These are phyloP conservation scores for Sclerotiophoma versabilis DNA, from an alignment of 2,329 filamentous ascomycete species.

Conservation along the genomic window DNA sequence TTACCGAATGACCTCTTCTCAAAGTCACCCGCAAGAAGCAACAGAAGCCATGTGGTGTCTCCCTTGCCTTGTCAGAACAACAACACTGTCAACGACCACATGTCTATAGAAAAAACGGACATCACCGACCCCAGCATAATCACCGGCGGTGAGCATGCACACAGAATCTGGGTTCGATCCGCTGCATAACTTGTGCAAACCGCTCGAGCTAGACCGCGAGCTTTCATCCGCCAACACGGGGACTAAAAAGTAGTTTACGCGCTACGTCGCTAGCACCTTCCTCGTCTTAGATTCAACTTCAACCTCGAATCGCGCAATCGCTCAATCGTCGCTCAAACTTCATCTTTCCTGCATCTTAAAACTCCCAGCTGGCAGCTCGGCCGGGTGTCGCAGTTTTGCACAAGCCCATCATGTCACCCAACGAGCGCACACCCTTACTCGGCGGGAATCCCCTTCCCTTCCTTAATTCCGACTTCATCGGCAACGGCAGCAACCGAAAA, in stretches of 20 bases:
- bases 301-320: constrained; percentile 13
- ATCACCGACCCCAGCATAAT: not conserved
- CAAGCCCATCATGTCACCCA: constrained; percentile 5
- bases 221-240: constrained; percentile 17
- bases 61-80: constrained; percentile 4
- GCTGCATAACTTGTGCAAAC: constrained; percentile 6
- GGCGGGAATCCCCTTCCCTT: constrained; percentile 15
- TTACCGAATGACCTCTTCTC: constrained; percentile 6
- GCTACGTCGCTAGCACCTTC: constrained; percentile 9
- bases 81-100: not conserved
- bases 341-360: not conserved
- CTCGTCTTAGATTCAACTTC: not conserved
- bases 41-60: not conserved
- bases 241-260: constrained; percentile 8
- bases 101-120: not conserved
- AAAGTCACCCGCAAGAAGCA: constrained; percentile 1
- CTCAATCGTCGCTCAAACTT: constrained; percentile 1
- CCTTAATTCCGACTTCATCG: constrained; percentile 14
- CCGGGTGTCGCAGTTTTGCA: not conserved
- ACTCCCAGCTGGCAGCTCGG: not conserved
- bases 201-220: constrained; percentile 12
- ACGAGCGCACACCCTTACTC: constrained; percentile 15
- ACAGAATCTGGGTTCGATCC: not conserved
- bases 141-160: not conserved
- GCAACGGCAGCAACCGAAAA: constrained; percentile 13